These are phyloP conservation scores for Penicillium griseofulvum DNA, from an alignment of 2,329 filamentous ascomycete species.

Conservation along the genomic window DNA sequence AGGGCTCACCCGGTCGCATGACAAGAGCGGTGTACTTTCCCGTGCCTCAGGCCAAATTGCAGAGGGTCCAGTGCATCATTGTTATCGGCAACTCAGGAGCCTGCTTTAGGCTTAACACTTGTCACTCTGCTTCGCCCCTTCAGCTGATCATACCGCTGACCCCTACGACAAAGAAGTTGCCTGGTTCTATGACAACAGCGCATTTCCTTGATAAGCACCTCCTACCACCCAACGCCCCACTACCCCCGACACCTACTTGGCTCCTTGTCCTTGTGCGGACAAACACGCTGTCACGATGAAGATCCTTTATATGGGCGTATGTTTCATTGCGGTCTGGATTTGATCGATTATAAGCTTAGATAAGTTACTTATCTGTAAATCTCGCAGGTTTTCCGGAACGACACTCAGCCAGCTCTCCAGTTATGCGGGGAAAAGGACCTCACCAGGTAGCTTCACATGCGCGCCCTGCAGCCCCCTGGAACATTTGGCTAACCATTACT, in stretches of 20 bases:
- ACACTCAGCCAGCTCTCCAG: constrained; percentile 71
- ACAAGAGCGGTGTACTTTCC: constrained; percentile 14
- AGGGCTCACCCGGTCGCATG: constrained; percentile 13
- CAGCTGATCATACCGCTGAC: background rate
- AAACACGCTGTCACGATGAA: constrained; percentile 62
- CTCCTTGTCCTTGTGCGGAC: constrained; percentile 6
- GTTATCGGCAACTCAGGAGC: constrained; percentile 10
- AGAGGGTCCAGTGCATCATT: constrained; percentile 14
- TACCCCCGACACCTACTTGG: background rate
- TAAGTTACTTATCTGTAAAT: background rate
- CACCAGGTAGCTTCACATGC: constrained; percentile 42
- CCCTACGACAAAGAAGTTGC: background rate
- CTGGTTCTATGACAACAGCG: background rate
- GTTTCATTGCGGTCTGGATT: constrained; percentile 27
- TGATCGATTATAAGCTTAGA: background rate
- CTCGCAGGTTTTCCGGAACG: constrained; percentile 76
- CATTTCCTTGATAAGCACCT: background rate
- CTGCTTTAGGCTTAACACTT: constrained; percentile 15
- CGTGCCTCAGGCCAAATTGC: constrained; percentile 11
- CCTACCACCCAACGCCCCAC: background rate
- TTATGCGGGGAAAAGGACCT: constrained; percentile 75
- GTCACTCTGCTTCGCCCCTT: constrained; percentile 7
- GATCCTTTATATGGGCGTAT: constrained; percentile 82
- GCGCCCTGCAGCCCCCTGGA: background rate
- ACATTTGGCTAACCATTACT: constrained; percentile 8